Evolutionary conservation across 2,329 filamentous ascomycete genomes (phyloP).

Genomic region (Cytospora paraplurivora): DNA sequence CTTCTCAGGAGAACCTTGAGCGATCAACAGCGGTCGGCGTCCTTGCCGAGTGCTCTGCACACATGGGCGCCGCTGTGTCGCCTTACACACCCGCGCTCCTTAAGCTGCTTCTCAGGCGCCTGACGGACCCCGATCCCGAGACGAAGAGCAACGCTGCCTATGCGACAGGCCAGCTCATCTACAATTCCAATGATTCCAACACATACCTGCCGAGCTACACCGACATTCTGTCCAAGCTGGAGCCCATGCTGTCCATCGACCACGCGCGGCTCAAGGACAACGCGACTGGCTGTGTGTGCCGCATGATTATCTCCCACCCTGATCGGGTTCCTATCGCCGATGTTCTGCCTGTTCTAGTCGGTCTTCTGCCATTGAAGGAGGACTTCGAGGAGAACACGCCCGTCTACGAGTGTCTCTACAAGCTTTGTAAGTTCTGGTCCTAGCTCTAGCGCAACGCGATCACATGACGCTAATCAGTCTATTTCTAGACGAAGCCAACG

Average conservation of each 20-base stretch:
- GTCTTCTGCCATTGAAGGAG: constrained; percentile 82
- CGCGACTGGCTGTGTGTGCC: constrained; percentile 83
- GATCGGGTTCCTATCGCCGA: constrained; percentile 78
- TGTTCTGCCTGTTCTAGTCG: constrained; percentile 78
- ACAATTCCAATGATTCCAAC: constrained; percentile 74
- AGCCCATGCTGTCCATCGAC: constrained; percentile 76
- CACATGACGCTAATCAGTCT: constrained; percentile 18
- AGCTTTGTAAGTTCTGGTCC: constrained; percentile 67
- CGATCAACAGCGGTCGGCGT: constrained; percentile 88
- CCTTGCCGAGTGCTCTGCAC: constrained; percentile 85
- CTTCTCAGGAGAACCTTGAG: constrained; percentile 83
- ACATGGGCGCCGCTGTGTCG: constrained; percentile 80
- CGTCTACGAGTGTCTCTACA: constrained; percentile 86
- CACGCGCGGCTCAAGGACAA: constrained; percentile 89
- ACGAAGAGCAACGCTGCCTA: constrained; percentile 96
- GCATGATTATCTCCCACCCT: constrained; percentile 91
- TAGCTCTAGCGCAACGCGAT: not conserved
- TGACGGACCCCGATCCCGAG: constrained; percentile 86
- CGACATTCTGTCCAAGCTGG: constrained; percentile 80
- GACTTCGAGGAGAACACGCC: constrained; percentile 97
- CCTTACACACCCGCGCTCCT: constrained; percentile 77
- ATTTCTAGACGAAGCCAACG: constrained; percentile 62
- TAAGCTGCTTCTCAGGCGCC: constrained; percentile 79
- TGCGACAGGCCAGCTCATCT: constrained; percentile 80
- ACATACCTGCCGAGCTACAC: constrained; percentile 76